These are phyloP conservation scores for Entrophospora sp. DNA, from an alignment of 192 early-diverging fungal genomes.

Conservation along the genomic window DNA sequence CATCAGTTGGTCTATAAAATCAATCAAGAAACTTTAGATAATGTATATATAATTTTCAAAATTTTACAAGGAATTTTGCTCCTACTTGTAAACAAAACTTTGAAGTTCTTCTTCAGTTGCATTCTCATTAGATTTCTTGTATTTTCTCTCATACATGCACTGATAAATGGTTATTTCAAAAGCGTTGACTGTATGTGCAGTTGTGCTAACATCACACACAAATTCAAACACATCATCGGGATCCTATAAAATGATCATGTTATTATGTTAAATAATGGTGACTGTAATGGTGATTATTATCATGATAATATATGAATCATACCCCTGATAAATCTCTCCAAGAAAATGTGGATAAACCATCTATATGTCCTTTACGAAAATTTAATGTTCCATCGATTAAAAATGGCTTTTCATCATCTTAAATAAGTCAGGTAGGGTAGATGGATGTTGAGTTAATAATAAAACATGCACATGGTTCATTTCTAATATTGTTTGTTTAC, in stretches of 20 bases:
- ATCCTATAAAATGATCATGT: constrained; percentile 34
- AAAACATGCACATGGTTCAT: too few species aligned
- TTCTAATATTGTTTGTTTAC: too few species aligned
- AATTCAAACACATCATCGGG: constrained; percentile 35
- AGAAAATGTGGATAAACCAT: constrained; percentile 30
- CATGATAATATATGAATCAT: background rate
- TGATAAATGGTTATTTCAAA: constrained; percentile 57
- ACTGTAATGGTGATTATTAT: too few species aligned
- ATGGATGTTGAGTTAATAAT: background rate
- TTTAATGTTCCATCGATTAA: constrained; percentile 51
- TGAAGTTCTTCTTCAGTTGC: constrained; percentile 44
- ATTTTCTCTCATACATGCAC: constrained; percentile 56
- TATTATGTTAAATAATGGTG: too few species aligned
- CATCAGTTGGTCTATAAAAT: background rate
- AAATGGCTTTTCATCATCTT: constrained; percentile 64
- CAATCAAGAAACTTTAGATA: background rate
- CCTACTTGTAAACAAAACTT: constrained; percentile 37
- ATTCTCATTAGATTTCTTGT: constrained; percentile 34
- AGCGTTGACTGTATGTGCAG: constrained; percentile 26
- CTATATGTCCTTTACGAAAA: constrained; percentile 33
- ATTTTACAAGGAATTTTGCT: background rate
- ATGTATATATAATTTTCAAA: background rate
- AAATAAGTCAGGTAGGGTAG: background rate
- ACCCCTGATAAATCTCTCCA: constrained; percentile 49
- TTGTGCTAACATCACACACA: constrained; percentile 35